Conservation (phyloP, 2,329 filamentous ascomycete species). For the Hirsutella thompsonii region DNA sequence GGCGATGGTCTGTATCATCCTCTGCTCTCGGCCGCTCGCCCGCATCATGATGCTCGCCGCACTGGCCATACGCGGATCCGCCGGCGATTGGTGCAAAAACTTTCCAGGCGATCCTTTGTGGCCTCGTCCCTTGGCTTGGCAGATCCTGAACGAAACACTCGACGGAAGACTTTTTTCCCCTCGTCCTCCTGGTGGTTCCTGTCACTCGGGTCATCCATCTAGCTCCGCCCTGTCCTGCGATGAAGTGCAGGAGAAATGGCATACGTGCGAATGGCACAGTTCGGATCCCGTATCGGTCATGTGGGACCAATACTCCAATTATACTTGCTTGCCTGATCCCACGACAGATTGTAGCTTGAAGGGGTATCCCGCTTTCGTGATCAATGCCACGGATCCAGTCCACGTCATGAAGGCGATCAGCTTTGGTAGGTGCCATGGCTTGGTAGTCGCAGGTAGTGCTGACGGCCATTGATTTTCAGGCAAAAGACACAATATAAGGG, state of each 20-base stretch:
- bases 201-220: conserved; percentile 13
- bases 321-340: conserved; percentile 33
- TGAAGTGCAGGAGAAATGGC: conserved; percentile 11
- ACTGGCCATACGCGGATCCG: too few species aligned
- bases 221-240: conserved; percentile 18
- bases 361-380: conserved; percentile 23
- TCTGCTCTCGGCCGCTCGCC: too few species aligned
- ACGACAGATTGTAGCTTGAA: conserved; percentile 17
- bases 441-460: conserved; percentile 1
- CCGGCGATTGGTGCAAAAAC: conserved; percentile 26
- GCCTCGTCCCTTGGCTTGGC: conserved; percentile 34
- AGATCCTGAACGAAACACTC: conserved; percentile 28
- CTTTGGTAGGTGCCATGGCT: conserved; percentile 24
- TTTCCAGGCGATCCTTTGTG: conserved; percentile 31
- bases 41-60: too few species aligned
- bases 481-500: conserved; percentile 26
- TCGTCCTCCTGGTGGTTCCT: conserved; percentile 20
- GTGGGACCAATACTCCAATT: conserved; percentile 32
- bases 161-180: conserved; percentile 28
- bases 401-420: conserved; percentile 22
- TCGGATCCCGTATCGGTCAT: conserved; percentile 18
- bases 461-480: conserved; percentile 11
- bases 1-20: too few species aligned
- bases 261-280: conserved; percentile 14
- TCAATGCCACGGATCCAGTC: conserved; percentile 19